Conservation (phyloP, 2,329 filamentous ascomycete species). For the Domatiomyces catenatus region DNA sequence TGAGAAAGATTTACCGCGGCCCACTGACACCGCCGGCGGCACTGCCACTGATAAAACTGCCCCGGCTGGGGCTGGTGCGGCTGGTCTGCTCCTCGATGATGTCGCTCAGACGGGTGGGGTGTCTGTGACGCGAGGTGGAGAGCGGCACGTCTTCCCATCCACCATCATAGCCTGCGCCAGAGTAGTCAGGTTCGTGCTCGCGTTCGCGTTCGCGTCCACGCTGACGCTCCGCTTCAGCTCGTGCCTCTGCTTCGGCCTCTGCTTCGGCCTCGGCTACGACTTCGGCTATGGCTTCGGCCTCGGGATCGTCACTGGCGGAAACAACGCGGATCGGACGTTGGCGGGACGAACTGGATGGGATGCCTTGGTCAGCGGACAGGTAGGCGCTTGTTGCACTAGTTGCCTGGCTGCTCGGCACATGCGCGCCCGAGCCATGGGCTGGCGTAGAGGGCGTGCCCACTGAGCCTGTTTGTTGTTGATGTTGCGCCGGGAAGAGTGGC, state of each 20-base stretch:
- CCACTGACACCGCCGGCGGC: slow-evolving; percentile 1
- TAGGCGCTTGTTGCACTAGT: too few relatives aligned
- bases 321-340: background rate
- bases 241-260: background rate
- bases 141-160: slow-evolving; percentile 53
- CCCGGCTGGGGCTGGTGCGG: slow-evolving; percentile 48
- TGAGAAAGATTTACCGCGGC: background rate
- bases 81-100: slow-evolving; percentile 64
- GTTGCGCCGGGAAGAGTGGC: slow-evolving; percentile 21
- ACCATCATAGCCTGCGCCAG: slow-evolving; percentile 48
- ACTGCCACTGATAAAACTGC: slow-evolving; percentile 28
- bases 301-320: background rate
- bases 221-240: background rate
- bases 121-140: slow-evolving; percentile 54
- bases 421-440: slow-evolving; percentile 8
- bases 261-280: background rate
- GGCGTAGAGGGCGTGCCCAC: slow-evolving; percentile 3
- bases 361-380: background rate
- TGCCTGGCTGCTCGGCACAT: background rate
- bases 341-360: background rate
- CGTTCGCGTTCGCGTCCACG: background rate
- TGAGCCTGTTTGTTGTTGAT: slow-evolving; percentile 11
- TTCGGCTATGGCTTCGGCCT: background rate
- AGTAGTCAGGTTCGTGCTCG: slow-evolving; percentile 40
- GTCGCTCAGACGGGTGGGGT: slow-evolving; percentile 76